phyloP scores from a whole-genome alignment of 2,329 filamentous ascomycete genomes.

The Clonostachys chloroleuca region DNA sequence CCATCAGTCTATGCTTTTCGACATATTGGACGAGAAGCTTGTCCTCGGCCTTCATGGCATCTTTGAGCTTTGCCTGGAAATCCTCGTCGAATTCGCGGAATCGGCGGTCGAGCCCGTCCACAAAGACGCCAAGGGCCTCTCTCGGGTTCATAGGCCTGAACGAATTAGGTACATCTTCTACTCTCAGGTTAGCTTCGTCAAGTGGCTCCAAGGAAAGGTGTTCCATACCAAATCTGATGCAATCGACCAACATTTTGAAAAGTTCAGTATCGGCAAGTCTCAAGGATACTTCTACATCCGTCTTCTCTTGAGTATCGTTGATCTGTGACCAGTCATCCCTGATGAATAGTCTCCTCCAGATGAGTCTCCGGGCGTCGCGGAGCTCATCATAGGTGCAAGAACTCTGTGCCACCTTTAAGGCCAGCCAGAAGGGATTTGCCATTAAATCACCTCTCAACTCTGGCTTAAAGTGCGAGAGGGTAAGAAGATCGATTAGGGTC shows the following conservation, averaged over 20 bases:
- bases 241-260: slow-evolving; percentile 61
- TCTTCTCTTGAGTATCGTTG: slow-evolving; percentile 72
- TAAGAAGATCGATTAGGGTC: slow-evolving; percentile 70
- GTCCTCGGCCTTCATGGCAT: slow-evolving; percentile 72
- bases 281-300: slow-evolving; percentile 62
- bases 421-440: slow-evolving; percentile 69
- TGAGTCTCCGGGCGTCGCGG: slow-evolving; percentile 53
- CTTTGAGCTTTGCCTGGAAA: slow-evolving; percentile 61
- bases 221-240: slow-evolving; percentile 45
- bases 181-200: slow-evolving; percentile 16
- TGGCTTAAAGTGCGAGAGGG: slow-evolving; percentile 52
- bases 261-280: slow-evolving; percentile 62
- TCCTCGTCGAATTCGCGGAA: slow-evolving; percentile 57
- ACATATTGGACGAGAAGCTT: slow-evolving; percentile 59
- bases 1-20: slow-evolving; percentile 62
- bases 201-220: background rate
- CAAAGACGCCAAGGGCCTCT: slow-evolving; percentile 54
- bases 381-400: slow-evolving; percentile 52
- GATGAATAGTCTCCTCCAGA: slow-evolving; percentile 86
- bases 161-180: slow-evolving; percentile 35
- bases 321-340: slow-evolving; percentile 80
- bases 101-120: slow-evolving; percentile 56
- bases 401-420: slow-evolving; percentile 57
- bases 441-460: slow-evolving; percentile 34
- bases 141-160: slow-evolving; percentile 44